phyloP scores from a whole-genome alignment of 129 eudicot genomes.

The Calendula officinalis region DNA sequence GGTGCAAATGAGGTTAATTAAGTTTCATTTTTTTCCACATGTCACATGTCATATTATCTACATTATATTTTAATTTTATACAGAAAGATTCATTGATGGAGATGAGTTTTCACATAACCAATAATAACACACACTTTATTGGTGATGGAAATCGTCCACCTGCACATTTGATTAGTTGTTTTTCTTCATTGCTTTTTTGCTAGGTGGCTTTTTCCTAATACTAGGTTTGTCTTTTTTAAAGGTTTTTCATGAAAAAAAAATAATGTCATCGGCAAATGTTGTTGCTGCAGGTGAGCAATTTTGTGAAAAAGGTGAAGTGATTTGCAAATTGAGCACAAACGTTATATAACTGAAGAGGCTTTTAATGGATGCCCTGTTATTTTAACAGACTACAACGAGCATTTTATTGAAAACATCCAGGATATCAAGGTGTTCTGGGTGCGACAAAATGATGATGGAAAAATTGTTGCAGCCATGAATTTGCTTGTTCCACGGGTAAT shows the following conservation, averaged over 20 bases:
- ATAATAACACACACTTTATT: slow-evolving; percentile 85
- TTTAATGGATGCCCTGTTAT: slow-evolving; percentile 94
- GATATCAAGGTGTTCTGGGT: slow-evolving; percentile 93
- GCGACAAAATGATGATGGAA: slow-evolving; percentile 94
- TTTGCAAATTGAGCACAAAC: slow-evolving; percentile 97
- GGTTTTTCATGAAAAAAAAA: slow-evolving; percentile 83
- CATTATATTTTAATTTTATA: neutral
- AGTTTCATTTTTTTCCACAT: neutral
- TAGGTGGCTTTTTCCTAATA: slow-evolving; percentile 7
- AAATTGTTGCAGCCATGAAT: slow-evolving; percentile 99
- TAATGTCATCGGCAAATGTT: slow-evolving; percentile 87
- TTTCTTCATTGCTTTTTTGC: slow-evolving; percentile 10
- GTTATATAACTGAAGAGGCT: slow-evolving; percentile 86
- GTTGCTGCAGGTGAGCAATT: slow-evolving; percentile 88
- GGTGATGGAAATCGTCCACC: slow-evolving; percentile 93
- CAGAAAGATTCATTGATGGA: slow-evolving; percentile 99
- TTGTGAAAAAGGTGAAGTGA: slow-evolving; percentile 99
- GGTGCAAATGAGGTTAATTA: slow-evolving; percentile 88
- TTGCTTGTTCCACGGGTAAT: slow-evolving; percentile 95
- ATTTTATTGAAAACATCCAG: slow-evolving; percentile 44
- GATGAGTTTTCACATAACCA: slow-evolving; percentile 87
- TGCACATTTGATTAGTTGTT: slow-evolving; percentile 46
- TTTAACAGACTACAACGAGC: slow-evolving; percentile 69
- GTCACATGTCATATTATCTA: too few relatives aligned
- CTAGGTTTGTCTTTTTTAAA: slow-evolving; percentile 27